Conservation (phyloP, 257 asterid genomes). For the Solanum pennellii region DNA sequence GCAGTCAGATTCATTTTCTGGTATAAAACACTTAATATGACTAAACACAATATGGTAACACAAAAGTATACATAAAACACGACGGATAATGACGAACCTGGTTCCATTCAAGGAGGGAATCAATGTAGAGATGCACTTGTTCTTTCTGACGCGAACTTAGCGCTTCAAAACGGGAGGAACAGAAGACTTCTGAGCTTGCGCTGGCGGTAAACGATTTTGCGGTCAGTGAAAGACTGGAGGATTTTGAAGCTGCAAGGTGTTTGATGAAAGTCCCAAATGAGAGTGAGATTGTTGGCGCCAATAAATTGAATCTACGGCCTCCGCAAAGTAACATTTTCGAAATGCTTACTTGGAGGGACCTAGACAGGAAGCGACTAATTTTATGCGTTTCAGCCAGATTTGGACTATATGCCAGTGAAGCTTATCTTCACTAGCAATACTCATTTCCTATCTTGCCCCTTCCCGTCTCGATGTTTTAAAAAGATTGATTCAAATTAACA, state of each 20-base stretch:
- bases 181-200: constrained; percentile 8
- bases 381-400: background rate
- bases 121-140: constrained; percentile 54
- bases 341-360: background rate
- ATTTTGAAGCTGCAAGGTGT: constrained; percentile 29
- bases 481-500: background rate
- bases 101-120: constrained; percentile 82
- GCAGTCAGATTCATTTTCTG: constrained; percentile 95
- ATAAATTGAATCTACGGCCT: background rate
- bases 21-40: background rate
- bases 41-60: background rate
- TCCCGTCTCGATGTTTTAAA: background rate
- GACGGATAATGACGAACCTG: constrained; percentile 33
- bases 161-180: constrained; percentile 26
- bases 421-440: background rate
- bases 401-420: background rate
- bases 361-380: background rate
- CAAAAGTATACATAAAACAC: background rate
- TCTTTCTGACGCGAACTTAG: constrained; percentile 41
- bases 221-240: constrained; percentile 9
- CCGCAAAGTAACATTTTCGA: constrained; percentile 31
- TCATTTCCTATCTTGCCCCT: background rate
- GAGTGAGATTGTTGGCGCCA: constrained; percentile 1
- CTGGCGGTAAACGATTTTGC: constrained; percentile 5
- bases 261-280: constrained; percentile 53